Evolutionary conservation across 2,329 filamentous ascomycete species (phyloP).

Genomic region (Fusarium sp.): DNA sequence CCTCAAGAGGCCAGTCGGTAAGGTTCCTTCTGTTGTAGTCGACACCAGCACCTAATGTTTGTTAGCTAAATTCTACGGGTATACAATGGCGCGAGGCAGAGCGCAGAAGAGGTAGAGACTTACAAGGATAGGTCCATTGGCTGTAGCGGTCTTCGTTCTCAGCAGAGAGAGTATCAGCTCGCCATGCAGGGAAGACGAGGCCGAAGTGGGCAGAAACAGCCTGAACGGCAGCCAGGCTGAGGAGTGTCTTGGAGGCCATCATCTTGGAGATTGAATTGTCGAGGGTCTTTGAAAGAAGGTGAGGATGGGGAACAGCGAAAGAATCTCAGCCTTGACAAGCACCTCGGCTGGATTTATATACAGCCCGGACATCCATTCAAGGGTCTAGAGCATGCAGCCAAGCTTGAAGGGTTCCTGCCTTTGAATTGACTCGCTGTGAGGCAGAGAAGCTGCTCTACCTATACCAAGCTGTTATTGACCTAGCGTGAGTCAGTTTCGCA

Average conservation of each 20-base stretch:
- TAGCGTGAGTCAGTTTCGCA: constrained; percentile 40
- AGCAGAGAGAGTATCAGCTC: constrained; percentile 58
- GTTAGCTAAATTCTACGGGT: constrained; percentile 7
- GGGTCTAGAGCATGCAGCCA: constrained; percentile 20
- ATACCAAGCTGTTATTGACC: constrained; percentile 15
- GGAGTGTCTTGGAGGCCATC: constrained; percentile 49
- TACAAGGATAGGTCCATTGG: constrained; percentile 65
- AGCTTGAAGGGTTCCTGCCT: constrained; percentile 6
- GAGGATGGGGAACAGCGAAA: constrained; percentile 7
- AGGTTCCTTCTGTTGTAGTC: constrained; percentile 57
- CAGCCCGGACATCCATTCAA: neutral
- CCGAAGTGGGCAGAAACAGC: constrained; percentile 61
- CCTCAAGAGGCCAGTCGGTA: constrained; percentile 65
- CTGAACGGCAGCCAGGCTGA: constrained; percentile 51
- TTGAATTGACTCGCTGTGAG: constrained; percentile 8
- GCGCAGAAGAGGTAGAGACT: constrained; percentile 28
- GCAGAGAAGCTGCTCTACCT: constrained; percentile 10
- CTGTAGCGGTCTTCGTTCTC: constrained; percentile 55
- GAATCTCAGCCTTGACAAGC: constrained; percentile 1
- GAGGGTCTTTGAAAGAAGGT: neutral
- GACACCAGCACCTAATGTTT: constrained; percentile 58
- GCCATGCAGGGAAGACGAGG: constrained; percentile 60
- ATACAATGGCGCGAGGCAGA: neutral
- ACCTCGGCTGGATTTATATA: constrained; percentile 33
- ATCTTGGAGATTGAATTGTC: constrained; percentile 17